Evolutionary conservation across 2,329 filamentous ascomycete genomes (phyloP), one percentile per base, ranked within the genome.

Genomic region (Domatiomyces globalis): DNA sequence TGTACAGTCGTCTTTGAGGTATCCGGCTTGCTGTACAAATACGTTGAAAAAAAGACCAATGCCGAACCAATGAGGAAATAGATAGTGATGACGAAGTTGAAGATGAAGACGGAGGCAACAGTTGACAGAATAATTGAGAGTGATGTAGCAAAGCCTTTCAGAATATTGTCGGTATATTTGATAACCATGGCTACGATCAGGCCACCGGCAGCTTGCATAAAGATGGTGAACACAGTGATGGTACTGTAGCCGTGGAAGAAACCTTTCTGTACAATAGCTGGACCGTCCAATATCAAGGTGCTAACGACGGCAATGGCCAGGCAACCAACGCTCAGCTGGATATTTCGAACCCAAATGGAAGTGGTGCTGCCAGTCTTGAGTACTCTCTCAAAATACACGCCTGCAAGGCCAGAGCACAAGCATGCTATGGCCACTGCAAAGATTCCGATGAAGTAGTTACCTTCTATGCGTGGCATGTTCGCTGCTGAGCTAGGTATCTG

Each of bases 231-330:
- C 88, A 90, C 95, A 2, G 96, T 90, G 17, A 90, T 75, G 73
- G 80, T 83, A 65, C 94, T 95, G 69, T 96, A 98, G 2, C 92
- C 92, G 52, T 85, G 83, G 60, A 96, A 96, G 68, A 96, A 94
- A 12, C 92, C 92, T 55, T 85, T 80, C 65, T 83, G 78, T n/a
- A 81, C 76, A 58, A 96, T 89, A 36, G 85, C 82, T 54, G 81
- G 79, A 18, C 90, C 90, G 59, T 98, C 92, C 58, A 86, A 85
- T 68, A 85, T 85, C 2, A 94, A 69, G 3, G 96, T 83, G 1
- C 90, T 90, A 49, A 94, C 79, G 0, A 95, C 72, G 1, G 89
- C 85, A 0, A 90, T 87, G 61, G 95, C 89, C 1, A 96, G 73
- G 1, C 89, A 94, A 71, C 94, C 96, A 63, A 95, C 86, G 1